Conservation (phyloP, 345 rosid genomes). For the Eucalyptus regnans region DNA sequence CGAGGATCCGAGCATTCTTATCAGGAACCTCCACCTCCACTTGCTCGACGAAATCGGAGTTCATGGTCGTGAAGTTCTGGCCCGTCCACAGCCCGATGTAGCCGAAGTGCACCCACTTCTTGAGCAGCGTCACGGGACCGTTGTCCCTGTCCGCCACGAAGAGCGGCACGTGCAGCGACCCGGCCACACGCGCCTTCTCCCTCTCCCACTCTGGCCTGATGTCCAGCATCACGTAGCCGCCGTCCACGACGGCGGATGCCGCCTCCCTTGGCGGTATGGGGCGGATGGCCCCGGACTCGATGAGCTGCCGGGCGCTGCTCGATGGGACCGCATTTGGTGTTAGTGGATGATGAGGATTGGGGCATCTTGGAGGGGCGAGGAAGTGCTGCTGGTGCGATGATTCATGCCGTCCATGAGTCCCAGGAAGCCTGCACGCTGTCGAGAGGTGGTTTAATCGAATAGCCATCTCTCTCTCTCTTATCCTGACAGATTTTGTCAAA, state of each 20-base stretch:
- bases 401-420: not conserved
- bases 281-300: slow-evolving; percentile 52
- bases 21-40: slow-evolving; percentile 48
- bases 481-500: not conserved
- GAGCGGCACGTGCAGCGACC: slow-evolving; percentile 72
- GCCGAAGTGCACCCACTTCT: slow-evolving; percentile 92
- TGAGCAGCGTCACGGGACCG: slow-evolving; percentile 58
- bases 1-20: slow-evolving; percentile 53
- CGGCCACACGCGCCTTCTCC: slow-evolving; percentile 62
- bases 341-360: not conserved
- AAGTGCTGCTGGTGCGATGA: not conserved
- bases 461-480: not conserved
- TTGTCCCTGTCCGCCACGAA: slow-evolving; percentile 62
- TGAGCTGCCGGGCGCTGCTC: slow-evolving; percentile 26
- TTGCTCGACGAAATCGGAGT: slow-evolving; percentile 40
- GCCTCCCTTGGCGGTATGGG: slow-evolving; percentile 57
- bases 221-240: slow-evolving; percentile 52
- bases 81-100: slow-evolving; percentile 95
- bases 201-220: slow-evolving; percentile 82
- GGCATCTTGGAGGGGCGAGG: not conserved
- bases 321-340: not conserved
- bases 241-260: slow-evolving; percentile 26
- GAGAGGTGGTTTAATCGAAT: not conserved
- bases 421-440: not conserved
- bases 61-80: slow-evolving; percentile 61